phyloP scores from a whole-genome alignment of 768 basidiomycete species.

The Butyriboletus loyo region DNA sequence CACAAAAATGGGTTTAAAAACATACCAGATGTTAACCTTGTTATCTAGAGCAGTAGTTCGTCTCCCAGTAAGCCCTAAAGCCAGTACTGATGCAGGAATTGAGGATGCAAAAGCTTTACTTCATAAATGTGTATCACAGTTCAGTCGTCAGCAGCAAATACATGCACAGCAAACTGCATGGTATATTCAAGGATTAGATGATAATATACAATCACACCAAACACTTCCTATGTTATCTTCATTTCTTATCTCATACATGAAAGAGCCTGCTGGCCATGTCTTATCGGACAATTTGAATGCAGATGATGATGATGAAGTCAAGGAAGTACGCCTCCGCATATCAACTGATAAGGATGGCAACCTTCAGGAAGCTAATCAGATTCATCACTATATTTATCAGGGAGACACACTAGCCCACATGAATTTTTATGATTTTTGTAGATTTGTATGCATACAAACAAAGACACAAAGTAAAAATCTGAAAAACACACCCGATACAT shows the following conservation, averaged over 20 bases:
- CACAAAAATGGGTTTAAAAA: conserved; percentile 32
- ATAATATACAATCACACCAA: background rate
- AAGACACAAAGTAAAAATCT: background rate
- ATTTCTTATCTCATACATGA: no score
- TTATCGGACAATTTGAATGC: no score
- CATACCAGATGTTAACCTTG: conserved; percentile 21
- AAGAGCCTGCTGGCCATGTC: background rate
- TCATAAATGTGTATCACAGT: conserved; percentile 32
- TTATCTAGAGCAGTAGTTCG: conserved; percentile 24
- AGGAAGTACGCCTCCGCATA: background rate
- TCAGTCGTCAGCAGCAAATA: conserved; percentile 29
- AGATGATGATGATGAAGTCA: background rate
- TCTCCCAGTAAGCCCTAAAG: background rate
- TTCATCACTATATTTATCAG: background rate
- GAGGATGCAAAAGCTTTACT: conserved; percentile 13
- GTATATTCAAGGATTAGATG: conserved; percentile 28
- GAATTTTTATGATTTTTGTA: background rate
- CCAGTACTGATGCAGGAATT: no score
- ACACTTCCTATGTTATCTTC: background rate
- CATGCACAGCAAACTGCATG: conserved; percentile 35
- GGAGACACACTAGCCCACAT: background rate
- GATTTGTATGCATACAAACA: no score
- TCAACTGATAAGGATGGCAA: background rate
- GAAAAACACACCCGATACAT: background rate
- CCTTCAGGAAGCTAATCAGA: background rate